phyloP scores from a whole-genome alignment of 192 early-diverging fungal species.

The Dissophora globulifera region DNA sequence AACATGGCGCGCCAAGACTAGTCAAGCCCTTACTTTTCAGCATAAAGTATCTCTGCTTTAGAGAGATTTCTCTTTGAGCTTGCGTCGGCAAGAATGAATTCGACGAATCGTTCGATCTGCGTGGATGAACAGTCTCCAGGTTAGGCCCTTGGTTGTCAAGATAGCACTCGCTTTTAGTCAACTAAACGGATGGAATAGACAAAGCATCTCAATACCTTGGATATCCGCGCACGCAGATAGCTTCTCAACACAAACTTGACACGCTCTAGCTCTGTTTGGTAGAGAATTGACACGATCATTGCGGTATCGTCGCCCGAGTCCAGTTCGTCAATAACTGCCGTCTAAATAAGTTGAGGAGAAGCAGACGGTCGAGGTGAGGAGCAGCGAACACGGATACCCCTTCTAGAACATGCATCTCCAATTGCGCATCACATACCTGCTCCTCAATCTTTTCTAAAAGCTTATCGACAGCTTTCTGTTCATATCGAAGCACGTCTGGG shows the following conservation, averaged over 20 bases:
- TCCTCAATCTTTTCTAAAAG: conserved; percentile 66
- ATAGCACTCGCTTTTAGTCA: too few species aligned
- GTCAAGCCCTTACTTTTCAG: conserved; percentile 48
- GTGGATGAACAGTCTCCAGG: conserved; percentile 39
- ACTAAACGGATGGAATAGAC: neutral
- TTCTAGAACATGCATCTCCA: neutral
- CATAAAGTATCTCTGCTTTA: conserved; percentile 59
- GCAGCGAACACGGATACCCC: neutral
- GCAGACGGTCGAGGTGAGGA: too few species aligned
- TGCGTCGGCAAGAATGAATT: conserved; percentile 53
- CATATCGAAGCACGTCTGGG: conserved; percentile 70
- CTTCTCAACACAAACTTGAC: conserved; percentile 71
- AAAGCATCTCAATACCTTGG: conserved; percentile 58
- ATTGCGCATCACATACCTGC: conserved; percentile 54
- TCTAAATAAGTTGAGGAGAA: conserved; percentile 35
- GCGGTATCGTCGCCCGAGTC: conserved; percentile 49
- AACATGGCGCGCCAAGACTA: neutral
- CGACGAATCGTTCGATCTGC: conserved; percentile 69
- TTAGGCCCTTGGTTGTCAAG: too few species aligned
- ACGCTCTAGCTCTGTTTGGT: conserved; percentile 74
- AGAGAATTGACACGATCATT: conserved; percentile 65
- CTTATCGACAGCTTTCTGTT: conserved; percentile 52
- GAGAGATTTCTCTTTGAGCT: conserved; percentile 58
- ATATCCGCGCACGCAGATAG: conserved; percentile 71
- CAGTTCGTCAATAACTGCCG: conserved; percentile 46